A percentile compares a stretch with the other conserved stretches of the same genome.
Conservation (phyloP, 768 basidiomycete species). For the Amylocystis lapponica region DNA sequence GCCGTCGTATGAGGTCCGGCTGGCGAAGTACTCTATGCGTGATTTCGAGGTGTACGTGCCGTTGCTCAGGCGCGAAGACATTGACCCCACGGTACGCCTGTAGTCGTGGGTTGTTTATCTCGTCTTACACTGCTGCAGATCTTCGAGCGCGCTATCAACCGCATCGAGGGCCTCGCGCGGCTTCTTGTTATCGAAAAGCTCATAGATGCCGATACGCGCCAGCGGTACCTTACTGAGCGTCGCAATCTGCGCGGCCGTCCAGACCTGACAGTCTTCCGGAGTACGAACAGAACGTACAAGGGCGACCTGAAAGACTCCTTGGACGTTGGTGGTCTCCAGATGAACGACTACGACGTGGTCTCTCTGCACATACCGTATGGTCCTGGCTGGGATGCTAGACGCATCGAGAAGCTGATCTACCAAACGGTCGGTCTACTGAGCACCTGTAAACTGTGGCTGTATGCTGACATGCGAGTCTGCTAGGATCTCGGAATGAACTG, state of each 20-base stretch:
- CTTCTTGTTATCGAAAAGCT: slow-evolving; percentile 59
- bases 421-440: slow-evolving; percentile 41
- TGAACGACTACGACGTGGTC: slow-evolving; percentile 52
- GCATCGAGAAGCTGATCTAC: slow-evolving; percentile 52
- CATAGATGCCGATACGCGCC: slow-evolving; percentile 37
- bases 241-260: slow-evolving; percentile 48
- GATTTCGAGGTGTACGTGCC: slow-evolving; percentile 56
- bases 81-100: slow-evolving; percentile 51
- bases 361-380: slow-evolving; percentile 58
- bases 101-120: not conserved
- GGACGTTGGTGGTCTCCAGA: slow-evolving; percentile 39
- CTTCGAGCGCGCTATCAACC: slow-evolving; percentile 51
- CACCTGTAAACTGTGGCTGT: too few relatives aligned
- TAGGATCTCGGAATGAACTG: slow-evolving; percentile 58
- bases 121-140: slow-evolving; percentile 37
- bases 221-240: slow-evolving; percentile 40
- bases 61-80: slow-evolving; percentile 39
- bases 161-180: slow-evolving; percentile 54
- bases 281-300: slow-evolving; percentile 36
- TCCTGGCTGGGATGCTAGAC: slow-evolving; percentile 49
- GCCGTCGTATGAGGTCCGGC: slow-evolving; percentile 58
- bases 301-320: slow-evolving; percentile 48
- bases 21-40: slow-evolving; percentile 51
- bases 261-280: slow-evolving; percentile 16
- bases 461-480: too few relatives aligned